Conservation (phyloP, 345 rosid species). For the Sonneratia alba region DNA sequence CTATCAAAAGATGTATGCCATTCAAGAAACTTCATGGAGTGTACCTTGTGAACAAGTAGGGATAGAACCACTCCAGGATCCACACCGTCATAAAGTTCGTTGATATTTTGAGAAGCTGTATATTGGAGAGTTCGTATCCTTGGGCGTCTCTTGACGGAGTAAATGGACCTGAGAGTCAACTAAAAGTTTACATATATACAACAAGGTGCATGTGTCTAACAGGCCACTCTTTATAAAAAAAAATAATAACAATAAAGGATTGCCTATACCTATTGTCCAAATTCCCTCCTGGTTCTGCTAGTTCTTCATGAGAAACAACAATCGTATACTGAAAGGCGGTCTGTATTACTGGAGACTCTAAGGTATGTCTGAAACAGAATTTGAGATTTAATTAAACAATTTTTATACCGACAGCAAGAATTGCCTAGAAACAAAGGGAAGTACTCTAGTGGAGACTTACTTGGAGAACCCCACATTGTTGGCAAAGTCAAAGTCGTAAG, state of each 20-base stretch:
- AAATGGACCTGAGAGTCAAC: constrained; percentile 31
- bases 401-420: background rate
- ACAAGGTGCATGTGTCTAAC: too few species aligned
- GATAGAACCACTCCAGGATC: constrained; percentile 82
- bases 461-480: constrained; percentile 77
- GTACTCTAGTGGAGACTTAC: constrained; percentile 19
- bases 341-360: constrained; percentile 84
- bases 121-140: constrained; percentile 85
- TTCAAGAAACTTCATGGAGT: constrained; percentile 4
- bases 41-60: constrained; percentile 87
- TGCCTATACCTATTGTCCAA: constrained; percentile 20
- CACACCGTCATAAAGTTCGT: constrained; percentile 76
- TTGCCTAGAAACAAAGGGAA: background rate
- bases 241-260: too few species aligned
- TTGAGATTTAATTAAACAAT: background rate
- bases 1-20: background rate
- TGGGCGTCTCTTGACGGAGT: constrained; percentile 66
- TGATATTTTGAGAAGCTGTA: constrained; percentile 60
- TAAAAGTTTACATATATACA: too few species aligned
- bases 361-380: constrained; percentile 45
- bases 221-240: too few species aligned
- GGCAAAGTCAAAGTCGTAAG: constrained; percentile 87
- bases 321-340: constrained; percentile 93
- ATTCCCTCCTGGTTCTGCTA: constrained; percentile 36
- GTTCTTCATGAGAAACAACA: constrained; percentile 75